Evolutionary conservation across 2,329 filamentous ascomycete species (phyloP).

Genomic region (Ilyonectria destructans): DNA sequence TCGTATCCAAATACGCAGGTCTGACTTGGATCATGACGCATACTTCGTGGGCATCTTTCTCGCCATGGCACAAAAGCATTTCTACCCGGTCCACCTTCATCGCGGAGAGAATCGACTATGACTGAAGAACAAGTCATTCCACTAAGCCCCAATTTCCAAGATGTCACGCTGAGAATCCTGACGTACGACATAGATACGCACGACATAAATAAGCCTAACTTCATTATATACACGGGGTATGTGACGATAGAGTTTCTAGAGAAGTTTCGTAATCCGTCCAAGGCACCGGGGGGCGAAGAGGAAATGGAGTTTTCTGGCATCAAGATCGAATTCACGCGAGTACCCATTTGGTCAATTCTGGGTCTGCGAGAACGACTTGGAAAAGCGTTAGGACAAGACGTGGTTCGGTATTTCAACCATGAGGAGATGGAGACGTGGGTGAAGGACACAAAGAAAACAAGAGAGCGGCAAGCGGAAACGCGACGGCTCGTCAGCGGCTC

Average conservation of each 20-base stretch:
- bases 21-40: conserved; percentile 65
- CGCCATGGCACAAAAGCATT: conserved; percentile 71
- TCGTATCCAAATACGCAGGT: too few relatives aligned
- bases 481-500: conserved; percentile 56
- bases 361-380: conserved; percentile 71
- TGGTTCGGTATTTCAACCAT: conserved; percentile 62
- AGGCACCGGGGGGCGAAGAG: conserved; percentile 52
- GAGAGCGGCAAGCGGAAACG: conserved; percentile 54
- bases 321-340: conserved; percentile 63
- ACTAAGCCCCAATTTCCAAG: conserved; percentile 57
- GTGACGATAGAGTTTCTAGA: conserved; percentile 66
- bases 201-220: conserved; percentile 64
- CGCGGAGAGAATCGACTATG: conserved; percentile 49
- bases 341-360: conserved; percentile 70
- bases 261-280: conserved; percentile 66
- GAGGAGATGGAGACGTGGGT: conserved; percentile 65
- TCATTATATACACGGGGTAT: conserved; percentile 69
- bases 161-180: conserved; percentile 67
- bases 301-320: conserved; percentile 55
- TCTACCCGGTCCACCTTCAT: conserved; percentile 57
- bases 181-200: conserved; percentile 66
- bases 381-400: conserved; percentile 66
- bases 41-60: conserved; percentile 69
- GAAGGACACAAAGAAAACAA: conserved; percentile 54
- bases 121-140: conserved; percentile 39